Evolutionary conservation across 495 filamentous ascomycete species (phyloP), one percentile per base, ranked within the genome.

Genomic region (Bathelium albidoporum): DNA sequence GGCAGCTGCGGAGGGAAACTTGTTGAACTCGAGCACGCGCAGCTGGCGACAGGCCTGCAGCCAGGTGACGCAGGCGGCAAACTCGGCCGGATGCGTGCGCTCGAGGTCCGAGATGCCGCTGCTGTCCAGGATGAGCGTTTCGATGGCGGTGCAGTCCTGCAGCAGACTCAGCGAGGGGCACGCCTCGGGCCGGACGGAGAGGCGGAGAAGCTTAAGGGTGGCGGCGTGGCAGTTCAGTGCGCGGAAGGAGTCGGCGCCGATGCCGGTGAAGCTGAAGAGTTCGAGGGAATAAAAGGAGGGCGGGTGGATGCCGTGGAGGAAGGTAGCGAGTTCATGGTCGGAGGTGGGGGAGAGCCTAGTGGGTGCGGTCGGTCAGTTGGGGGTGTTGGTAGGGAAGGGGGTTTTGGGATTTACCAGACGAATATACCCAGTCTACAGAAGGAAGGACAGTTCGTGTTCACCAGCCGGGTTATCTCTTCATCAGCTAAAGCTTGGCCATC

Each of bases 391-490:
- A 28, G 82, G 71, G 24, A 77, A 65, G 64, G 86, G 84, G 80
- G 73, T 44, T 78, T 75, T 0, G 74, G 12, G 43, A 22, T 69
- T 53, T 75, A 81, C 78, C 80, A 83, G 58, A 66, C 72, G 62
- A 78, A 86, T 59, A 87, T 83, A 24, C 76, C 80, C 22, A 92
- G 68, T 32, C 80, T 75, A 45, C 81, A 77, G 66, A 92, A 87
- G 11, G 78, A 68, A 2, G 81, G 83, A 63, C 87, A 92, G 67
- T 81, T 75, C 41, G 77, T 64, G 18, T 74, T 70, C 32, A 92
- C 80, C n/a, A 80, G 76, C 10, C 70, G 70, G 16, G 80, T 63
- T 5, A 77, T 80, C 7, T 77, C 75, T 44, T 80, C 78, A 39
- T 78, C 73, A 52, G 73, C 77, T 0, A 92, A 77, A 22, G 82